These are phyloP conservation scores for Xylaria sp. DNA, from an alignment of 2,329 filamentous ascomycete species.

Conservation along the genomic window DNA sequence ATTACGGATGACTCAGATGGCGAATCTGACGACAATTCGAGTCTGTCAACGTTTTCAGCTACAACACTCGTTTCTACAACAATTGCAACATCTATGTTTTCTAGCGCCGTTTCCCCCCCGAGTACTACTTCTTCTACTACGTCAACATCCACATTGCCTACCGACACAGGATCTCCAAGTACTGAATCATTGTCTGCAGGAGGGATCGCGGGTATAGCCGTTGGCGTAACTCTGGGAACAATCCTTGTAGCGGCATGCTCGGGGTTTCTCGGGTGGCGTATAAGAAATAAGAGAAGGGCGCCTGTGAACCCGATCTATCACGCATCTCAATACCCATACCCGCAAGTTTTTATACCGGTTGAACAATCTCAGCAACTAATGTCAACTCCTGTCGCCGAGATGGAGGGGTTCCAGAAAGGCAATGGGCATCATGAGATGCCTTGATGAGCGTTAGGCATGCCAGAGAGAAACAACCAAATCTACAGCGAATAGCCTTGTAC, in stretches of 20 bases:
- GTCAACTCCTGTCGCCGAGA: background rate
- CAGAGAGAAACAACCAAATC: too few species aligned
- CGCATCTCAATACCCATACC: background rate
- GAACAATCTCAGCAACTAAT: background rate
- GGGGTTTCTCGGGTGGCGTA: background rate
- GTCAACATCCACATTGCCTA: background rate
- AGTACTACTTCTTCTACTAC: background rate
- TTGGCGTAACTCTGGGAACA: background rate
- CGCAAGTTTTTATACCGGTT: background rate
- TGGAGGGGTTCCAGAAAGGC: background rate
- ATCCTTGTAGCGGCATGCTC: background rate
- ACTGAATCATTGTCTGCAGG: background rate
- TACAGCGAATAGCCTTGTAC: too few species aligned
- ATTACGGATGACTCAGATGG: background rate
- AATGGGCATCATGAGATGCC: background rate
- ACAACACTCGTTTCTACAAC: background rate
- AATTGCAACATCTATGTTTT: background rate
- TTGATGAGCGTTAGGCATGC: too few species aligned
- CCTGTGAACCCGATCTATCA: background rate
- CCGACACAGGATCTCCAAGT: background rate
- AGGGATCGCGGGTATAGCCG: background rate
- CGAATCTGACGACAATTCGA: too few species aligned
- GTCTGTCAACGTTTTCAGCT: too few species aligned
- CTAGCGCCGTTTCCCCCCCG: background rate
- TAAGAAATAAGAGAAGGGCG: background rate